Evolutionary conservation across 768 basidiomycete genomes (phyloP).

Genomic region (Naganishia kalamii): DNA sequence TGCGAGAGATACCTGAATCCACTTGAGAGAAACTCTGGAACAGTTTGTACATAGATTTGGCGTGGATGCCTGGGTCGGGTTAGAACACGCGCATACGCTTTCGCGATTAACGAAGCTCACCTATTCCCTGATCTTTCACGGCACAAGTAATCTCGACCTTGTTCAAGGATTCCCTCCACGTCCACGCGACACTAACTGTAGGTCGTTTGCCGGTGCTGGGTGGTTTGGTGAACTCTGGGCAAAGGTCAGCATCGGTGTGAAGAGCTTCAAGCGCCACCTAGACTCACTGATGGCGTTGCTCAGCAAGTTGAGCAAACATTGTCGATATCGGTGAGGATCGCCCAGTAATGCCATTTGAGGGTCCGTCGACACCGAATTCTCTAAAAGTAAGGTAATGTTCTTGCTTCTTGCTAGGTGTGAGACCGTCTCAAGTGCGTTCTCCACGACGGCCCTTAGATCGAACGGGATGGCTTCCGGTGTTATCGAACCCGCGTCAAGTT

Average conservation of each 20-base stretch:
- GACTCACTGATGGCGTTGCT: conserved; percentile 33
- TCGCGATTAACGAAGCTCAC: too few relatives aligned
- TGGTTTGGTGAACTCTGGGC: neutral
- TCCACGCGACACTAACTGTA: conserved; percentile 31
- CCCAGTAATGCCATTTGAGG: conserved; percentile 30
- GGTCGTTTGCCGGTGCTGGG: neutral
- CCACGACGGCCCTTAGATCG: conserved; percentile 34
- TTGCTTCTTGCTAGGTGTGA: conserved; percentile 33
- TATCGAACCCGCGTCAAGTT: conserved; percentile 29
- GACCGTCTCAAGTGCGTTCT: conserved; percentile 31
- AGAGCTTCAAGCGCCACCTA: too few relatives aligned
- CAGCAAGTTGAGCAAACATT: conserved; percentile 32
- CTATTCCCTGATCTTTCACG: conserved; percentile 38
- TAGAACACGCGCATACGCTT: too few relatives aligned
- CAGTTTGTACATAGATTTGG: conserved; percentile 35
- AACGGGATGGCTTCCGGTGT: conserved; percentile 36
- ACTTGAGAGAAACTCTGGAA: conserved; percentile 38
- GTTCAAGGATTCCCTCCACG: conserved; percentile 5
- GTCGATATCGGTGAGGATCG: conserved; percentile 39
- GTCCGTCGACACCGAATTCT: conserved; percentile 28
- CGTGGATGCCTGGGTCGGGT: conserved; percentile 19
- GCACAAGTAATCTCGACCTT: conserved; percentile 25
- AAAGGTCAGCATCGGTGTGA: too few relatives aligned
- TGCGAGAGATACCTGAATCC: conserved; percentile 34
- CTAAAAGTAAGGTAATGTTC: conserved; percentile 32